Percentiles rank a stretch among this genome's conserved stretches.
phyloP scores from a whole-genome alignment of 2,329 filamentous ascomycete genomes.

The Fusarium sp. region DNA sequence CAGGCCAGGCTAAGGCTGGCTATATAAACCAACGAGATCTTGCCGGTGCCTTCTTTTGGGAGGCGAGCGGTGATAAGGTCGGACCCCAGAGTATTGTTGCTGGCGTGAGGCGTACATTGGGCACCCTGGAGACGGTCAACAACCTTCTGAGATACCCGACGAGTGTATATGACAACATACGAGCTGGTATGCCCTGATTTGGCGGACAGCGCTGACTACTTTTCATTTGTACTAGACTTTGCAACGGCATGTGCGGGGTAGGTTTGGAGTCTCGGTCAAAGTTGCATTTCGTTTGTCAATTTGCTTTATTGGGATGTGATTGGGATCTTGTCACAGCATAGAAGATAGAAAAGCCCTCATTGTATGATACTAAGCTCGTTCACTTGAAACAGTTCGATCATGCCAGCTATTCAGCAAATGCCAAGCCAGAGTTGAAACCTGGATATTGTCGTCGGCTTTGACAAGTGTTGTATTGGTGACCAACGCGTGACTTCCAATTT shows the following conservation, averaged over 20 bases:
- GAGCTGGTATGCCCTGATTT: slow-evolving; percentile 51
- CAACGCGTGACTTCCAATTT: too few relatives aligned
- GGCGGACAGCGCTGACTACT: neutral
- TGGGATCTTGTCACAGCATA: slow-evolving; percentile 25
- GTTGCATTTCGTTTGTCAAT: slow-evolving; percentile 16
- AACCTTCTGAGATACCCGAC: slow-evolving; percentile 70
- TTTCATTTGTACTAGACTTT: slow-evolving; percentile 18
- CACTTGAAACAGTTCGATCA: neutral
- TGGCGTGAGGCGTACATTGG: slow-evolving; percentile 62
- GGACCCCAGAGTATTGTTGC: slow-evolving; percentile 70
- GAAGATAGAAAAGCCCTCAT: slow-evolving; percentile 34
- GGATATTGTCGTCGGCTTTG: too few relatives aligned
- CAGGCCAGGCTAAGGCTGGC: slow-evolving; percentile 70
- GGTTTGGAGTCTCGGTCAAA: slow-evolving; percentile 5
- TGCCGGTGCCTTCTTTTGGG: slow-evolving; percentile 88
- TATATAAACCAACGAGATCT: slow-evolving; percentile 73
- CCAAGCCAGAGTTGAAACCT: too few relatives aligned
- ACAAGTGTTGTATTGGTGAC: too few relatives aligned
- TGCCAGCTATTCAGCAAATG: too few relatives aligned
- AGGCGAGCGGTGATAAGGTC: slow-evolving; percentile 75
- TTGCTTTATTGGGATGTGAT: slow-evolving; percentile 10
- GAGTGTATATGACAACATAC: slow-evolving; percentile 71
- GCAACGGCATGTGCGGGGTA: slow-evolving; percentile 6
- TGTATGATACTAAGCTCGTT: slow-evolving; percentile 11
- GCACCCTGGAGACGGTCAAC: slow-evolving; percentile 60